These are phyloP conservation scores for Pigoraptor vietnamica DNA, from an alignment of 78 protist genomes.

Conservation along the genomic window DNA sequence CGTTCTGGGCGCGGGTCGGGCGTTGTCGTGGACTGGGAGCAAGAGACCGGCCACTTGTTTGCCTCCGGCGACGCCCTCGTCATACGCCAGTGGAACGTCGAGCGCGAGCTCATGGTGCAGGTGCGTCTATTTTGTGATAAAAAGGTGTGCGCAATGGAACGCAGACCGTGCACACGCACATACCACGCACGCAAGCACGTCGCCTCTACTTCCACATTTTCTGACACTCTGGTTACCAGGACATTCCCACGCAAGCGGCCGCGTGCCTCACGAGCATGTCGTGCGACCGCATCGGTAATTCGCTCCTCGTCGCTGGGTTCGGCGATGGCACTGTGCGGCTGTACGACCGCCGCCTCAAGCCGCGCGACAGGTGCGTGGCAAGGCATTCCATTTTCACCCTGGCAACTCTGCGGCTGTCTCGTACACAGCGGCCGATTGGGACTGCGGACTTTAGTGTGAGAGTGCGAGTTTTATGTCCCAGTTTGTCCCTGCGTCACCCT, in stretches of 20 bases:
- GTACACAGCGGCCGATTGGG: not conserved
- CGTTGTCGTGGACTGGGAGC: not conserved
- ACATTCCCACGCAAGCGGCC: not conserved
- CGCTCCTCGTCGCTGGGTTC: not conserved
- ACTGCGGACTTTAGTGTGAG: not conserved
- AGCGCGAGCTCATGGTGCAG: not conserved
- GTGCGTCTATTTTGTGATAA: not conserved
- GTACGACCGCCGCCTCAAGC: not conserved
- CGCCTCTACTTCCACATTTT: no score
- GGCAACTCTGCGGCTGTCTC: not conserved
- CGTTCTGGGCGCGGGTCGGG: not conserved
- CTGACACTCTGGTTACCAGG: not conserved
- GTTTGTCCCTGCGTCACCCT: no score
- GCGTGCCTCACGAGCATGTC: not conserved
- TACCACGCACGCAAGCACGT: no score
- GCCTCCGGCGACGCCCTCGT: not conserved
- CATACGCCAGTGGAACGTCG: conserved; percentile 4
- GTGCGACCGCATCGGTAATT: not conserved
- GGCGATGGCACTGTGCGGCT: not conserved
- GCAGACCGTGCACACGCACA: no score
- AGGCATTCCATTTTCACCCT: not conserved
- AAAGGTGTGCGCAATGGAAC: no score
- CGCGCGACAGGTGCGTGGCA: not conserved
- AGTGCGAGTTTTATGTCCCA: no score
- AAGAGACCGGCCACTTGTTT: not conserved